phyloP scores from a whole-genome alignment of 768 basidiomycete genomes.

The Auricularia sp. region DNA sequence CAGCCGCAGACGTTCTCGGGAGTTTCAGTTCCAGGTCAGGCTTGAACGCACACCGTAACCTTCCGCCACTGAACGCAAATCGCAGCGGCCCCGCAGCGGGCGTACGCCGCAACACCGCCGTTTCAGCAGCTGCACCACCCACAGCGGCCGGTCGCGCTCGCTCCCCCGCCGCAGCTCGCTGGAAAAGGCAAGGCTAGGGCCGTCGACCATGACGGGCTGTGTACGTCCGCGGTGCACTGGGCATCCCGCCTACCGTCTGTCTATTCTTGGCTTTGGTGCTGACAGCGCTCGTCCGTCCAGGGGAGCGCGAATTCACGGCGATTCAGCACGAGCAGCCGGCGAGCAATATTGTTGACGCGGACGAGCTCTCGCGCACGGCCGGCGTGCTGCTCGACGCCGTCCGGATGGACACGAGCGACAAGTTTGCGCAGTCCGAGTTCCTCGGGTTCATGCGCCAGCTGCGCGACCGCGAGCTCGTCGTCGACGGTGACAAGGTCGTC shows the following conservation, averaged over 20 bases:
- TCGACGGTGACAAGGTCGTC: slow-evolving; percentile 74
- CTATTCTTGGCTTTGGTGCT: slow-evolving; percentile 10
- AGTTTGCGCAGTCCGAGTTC: slow-evolving; percentile 79
- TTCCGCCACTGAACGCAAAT: background rate
- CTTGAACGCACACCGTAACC: background rate
- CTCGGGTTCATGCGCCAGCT: slow-evolving; percentile 79
- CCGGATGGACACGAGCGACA: slow-evolving; percentile 64
- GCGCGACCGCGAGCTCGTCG: slow-evolving; percentile 65
- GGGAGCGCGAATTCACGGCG: slow-evolving; percentile 12
- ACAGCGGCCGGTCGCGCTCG: background rate
- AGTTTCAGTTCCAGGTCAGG: background rate
- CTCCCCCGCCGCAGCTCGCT: background rate
- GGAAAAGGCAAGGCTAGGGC: slow-evolving; percentile 8
- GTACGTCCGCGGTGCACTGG: background rate
- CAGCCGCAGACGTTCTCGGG: background rate
- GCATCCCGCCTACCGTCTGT: slow-evolving; percentile 1
- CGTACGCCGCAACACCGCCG: background rate
- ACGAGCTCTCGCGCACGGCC: slow-evolving; percentile 75
- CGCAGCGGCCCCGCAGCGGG: background rate
- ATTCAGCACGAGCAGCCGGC: slow-evolving; percentile 18
- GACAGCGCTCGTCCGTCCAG: slow-evolving; percentile 7
- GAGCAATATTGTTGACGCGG: slow-evolving; percentile 31
- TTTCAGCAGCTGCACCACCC: background rate
- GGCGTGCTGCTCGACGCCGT: slow-evolving; percentile 70
- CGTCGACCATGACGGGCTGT: background rate